These are phyloP conservation scores for Phaeosphaeriaceae sp. DNA, from an alignment of 2,329 filamentous ascomycete species.

Conservation along the genomic window DNA sequence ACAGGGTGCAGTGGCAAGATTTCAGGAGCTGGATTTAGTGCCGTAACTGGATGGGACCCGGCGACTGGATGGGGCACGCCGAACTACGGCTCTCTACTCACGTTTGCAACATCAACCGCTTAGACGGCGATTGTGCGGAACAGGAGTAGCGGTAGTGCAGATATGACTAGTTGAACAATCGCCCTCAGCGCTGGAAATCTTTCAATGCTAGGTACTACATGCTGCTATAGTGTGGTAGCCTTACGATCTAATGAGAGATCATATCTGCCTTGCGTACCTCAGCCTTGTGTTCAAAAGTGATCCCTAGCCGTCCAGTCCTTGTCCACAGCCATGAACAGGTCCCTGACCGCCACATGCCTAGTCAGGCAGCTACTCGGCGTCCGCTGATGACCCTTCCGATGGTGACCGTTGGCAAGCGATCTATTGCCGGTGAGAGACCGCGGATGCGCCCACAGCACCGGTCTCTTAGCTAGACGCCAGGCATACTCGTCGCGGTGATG, in stretches of 20 bases:
- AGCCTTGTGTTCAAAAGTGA: constrained; percentile 10
- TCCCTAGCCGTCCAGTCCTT: constrained; percentile 45
- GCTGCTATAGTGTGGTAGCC: too few relatives aligned
- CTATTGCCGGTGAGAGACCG: constrained; percentile 28
- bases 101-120: constrained; percentile 25
- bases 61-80: constrained; percentile 59
- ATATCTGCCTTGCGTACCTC: constrained; percentile 2
- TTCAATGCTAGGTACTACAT: too few relatives aligned
- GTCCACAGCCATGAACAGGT: constrained; percentile 50
- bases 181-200: too few relatives aligned
- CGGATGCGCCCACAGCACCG: constrained; percentile 51
- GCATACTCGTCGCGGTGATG: constrained; percentile 48
- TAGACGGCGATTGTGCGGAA: neutral
- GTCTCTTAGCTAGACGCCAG: constrained; percentile 55
- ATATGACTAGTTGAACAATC: too few relatives aligned
- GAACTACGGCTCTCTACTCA: constrained; percentile 43
- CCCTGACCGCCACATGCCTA: constrained; percentile 41
- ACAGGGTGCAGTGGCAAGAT: constrained; percentile 27
- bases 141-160: neutral
- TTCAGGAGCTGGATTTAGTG: constrained; percentile 21
- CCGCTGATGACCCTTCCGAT: constrained; percentile 28
- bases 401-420: constrained; percentile 14
- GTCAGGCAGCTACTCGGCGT: constrained; percentile 39
- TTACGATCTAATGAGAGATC: neutral
- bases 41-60: constrained; percentile 52